Evolutionary conservation across 2,329 filamentous ascomycete species (phyloP), one percentile per base, ranked within the genome.

Genomic region (Neonectria hederae): DNA sequence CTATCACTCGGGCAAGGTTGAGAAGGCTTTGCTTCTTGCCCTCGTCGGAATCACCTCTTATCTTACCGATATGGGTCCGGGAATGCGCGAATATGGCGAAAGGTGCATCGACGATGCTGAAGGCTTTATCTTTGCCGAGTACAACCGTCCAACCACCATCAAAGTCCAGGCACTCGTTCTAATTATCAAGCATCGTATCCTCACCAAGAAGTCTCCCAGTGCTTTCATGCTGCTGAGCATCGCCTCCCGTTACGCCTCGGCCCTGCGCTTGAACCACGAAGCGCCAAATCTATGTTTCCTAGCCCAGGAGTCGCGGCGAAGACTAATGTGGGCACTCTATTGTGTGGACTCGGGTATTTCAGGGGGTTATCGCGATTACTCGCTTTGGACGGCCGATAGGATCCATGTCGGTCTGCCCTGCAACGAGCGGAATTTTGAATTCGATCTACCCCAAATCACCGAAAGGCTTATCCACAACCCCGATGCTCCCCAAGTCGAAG

Each of bases 71-170:
- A 78, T 87, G 71, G 85, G 86, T 0, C 80, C 81, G 0, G 83
- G 83, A 7, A 83, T 83, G 69, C 79, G 80, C 30, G 83, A 85
- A 22, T 86, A 86, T 64, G 86, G 85, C 35, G 79, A 81, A 43
- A 83, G 80, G 52, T 88, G 86, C 71, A 81, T 87, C 62, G 82
- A 86, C 62, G 83, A 86, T 65, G 86, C 86, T 38, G 84, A 87
- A 69, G 76, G 76, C 4, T 78, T 86, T 66, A 83, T 88, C 53
- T 77, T 87, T 54, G 77, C 81, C 24, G 84, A 86, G 63, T 81
- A 87, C 45, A 84, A 86, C 58, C 83, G 83, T 54, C 85, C 85
- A 1, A 86, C 86, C 1, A 86, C 85, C 6, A 83, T 87, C 69
- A 86, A 86, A 65, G 83, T 88, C 75, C 82, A 83, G 65, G 81